Percentiles rank a stretch among this genome's conserved stretches.
phyloP scores from a whole-genome alignment of 495 filamentous ascomycete genomes.

The Cetradonia linearis region DNA sequence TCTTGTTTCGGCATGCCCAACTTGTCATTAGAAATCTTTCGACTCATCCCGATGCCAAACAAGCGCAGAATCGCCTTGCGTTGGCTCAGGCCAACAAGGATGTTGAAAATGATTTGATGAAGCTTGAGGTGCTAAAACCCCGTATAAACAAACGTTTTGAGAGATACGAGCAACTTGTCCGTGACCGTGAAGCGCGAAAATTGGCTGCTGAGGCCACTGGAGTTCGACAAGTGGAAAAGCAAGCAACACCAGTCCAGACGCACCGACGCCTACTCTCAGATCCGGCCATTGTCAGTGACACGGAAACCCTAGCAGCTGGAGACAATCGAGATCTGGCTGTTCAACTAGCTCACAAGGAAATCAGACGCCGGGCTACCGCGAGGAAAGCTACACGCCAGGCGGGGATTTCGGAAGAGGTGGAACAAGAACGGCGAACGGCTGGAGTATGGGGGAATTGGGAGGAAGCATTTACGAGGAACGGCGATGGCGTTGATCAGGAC shows the following conservation, averaged over 20 bases:
- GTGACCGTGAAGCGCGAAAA: slow-evolving; percentile 36
- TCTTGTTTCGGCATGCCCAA: slow-evolving; percentile 71
- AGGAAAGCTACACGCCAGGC: slow-evolving; percentile 45
- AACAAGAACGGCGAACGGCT: slow-evolving; percentile 45
- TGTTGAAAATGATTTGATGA: slow-evolving; percentile 44
- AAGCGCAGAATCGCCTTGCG: slow-evolving; percentile 38
- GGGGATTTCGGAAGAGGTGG: slow-evolving; percentile 44
- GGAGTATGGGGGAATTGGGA: slow-evolving; percentile 57
- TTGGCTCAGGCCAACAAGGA: slow-evolving; percentile 42
- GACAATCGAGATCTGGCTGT: slow-evolving; percentile 70
- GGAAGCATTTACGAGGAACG: slow-evolving; percentile 24
- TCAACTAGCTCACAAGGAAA: slow-evolving; percentile 62
- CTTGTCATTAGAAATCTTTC: slow-evolving; percentile 54
- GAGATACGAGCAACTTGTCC: slow-evolving; percentile 45
- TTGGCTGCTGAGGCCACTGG: slow-evolving; percentile 17
- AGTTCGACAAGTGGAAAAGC: slow-evolving; percentile 10
- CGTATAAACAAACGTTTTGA: slow-evolving; percentile 57
- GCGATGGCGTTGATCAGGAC: slow-evolving; percentile 31
- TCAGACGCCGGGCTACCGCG: slow-evolving; percentile 54
- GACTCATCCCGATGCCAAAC: slow-evolving; percentile 47
- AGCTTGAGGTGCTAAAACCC: slow-evolving; percentile 56
- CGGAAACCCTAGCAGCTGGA: slow-evolving; percentile 52
- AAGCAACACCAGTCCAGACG: slow-evolving; percentile 6
- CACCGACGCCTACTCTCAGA: slow-evolving; percentile 28
- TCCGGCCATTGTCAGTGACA: slow-evolving; percentile 34